Percentiles rank a stretch among this genome's conserved stretches.
Evolutionary conservation across 2,329 filamentous ascomycete species (phyloP).

Genomic region (Erysiphe pulchra): DNA sequence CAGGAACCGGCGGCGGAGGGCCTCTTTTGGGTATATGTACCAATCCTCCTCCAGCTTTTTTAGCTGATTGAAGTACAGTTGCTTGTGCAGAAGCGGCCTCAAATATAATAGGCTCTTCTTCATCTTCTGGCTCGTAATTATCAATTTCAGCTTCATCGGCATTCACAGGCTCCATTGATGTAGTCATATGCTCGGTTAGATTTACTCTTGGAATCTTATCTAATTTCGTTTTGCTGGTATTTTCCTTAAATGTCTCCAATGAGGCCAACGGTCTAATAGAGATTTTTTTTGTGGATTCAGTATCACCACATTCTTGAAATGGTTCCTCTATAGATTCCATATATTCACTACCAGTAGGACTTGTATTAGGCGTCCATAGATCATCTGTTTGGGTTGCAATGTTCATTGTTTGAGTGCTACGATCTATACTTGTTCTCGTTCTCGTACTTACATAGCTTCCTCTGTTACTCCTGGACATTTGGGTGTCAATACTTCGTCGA

Average conservation of each 20-base stretch:
- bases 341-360: constrained; percentile 22
- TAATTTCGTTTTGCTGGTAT: neutral
- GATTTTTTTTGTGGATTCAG: constrained; percentile 33
- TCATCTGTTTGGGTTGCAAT: constrained; percentile 34
- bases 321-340: constrained; percentile 8
- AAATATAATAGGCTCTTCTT: constrained; percentile 38
- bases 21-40: constrained; percentile 65
- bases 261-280: constrained; percentile 15
- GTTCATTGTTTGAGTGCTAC: constrained; percentile 44
- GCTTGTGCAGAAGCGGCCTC: constrained; percentile 35
- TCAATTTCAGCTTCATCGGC: constrained; percentile 23
- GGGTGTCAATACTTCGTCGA: constrained; percentile 44
- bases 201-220: constrained; percentile 9
- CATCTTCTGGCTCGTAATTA: constrained; percentile 21
- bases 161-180: constrained; percentile 18
- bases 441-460: constrained; percentile 52
- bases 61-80: constrained; percentile 24
- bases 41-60: constrained; percentile 42
- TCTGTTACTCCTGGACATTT: constrained; percentile 32
- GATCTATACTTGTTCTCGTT: constrained; percentile 23
- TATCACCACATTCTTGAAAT: constrained; percentile 21
- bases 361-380: constrained; percentile 26
- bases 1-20: constrained; percentile 46
- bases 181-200: constrained; percentile 2
- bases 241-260: neutral